Evolutionary conservation across 768 basidiomycete genomes (phyloP).

Genomic region (Daedaleopsis nitida): DNA sequence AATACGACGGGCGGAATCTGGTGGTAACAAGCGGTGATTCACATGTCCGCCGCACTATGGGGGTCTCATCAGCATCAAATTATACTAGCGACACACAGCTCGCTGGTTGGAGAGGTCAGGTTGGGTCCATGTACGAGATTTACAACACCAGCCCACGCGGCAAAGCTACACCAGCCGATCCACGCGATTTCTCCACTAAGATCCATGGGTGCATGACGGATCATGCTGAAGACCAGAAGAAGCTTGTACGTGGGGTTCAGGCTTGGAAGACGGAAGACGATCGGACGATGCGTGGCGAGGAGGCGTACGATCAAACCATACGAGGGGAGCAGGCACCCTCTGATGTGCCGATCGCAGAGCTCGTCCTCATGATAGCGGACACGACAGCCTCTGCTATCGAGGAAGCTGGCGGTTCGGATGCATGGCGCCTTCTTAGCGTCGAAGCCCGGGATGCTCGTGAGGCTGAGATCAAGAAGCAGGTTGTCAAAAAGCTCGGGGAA

Average conservation of each 20-base stretch:
- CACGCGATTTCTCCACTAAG: not conserved
- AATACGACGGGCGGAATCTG: not conserved
- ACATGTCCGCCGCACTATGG: not conserved
- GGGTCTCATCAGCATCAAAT: not conserved
- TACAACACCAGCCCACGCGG: not conserved
- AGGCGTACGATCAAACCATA: not conserved
- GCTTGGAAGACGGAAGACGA: not conserved
- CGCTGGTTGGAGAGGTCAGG: not conserved
- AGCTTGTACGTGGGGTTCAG: not conserved
- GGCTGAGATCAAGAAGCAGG: not conserved
- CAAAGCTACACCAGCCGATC: not conserved
- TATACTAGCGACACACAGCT: not conserved
- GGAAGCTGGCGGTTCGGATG: too few species aligned
- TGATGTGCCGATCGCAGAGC: too few species aligned
- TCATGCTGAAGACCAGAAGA: conserved; percentile 17
- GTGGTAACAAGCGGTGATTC: not conserved
- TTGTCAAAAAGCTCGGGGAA: not conserved
- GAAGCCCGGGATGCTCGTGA: too few species aligned
- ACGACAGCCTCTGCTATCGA: too few species aligned
- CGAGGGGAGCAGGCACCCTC: not conserved
- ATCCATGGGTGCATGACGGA: not conserved
- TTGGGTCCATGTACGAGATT: not conserved
- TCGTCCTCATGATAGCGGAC: too few species aligned
- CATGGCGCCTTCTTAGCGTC: too few species aligned
- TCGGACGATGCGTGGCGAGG: not conserved